These are phyloP conservation scores for Colletotrichum spaethianum DNA, from an alignment of 2,329 filamentous ascomycete genomes.

Conservation along the genomic window DNA sequence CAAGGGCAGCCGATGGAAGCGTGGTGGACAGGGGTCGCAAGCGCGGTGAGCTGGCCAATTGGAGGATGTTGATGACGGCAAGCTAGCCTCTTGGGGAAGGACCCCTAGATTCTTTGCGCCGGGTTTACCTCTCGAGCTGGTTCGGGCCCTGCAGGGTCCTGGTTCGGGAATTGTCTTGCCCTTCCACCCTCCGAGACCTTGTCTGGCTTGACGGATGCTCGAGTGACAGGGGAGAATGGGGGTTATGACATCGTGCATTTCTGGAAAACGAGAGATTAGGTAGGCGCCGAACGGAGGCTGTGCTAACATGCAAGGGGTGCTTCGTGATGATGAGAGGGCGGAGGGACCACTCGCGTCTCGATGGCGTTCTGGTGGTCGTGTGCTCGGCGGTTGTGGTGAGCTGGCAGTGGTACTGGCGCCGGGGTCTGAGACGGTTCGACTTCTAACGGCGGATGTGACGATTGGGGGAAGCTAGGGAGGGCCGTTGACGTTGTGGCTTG, in stretches of 20 bases:
- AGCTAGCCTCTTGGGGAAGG: slow-evolving; percentile 24
- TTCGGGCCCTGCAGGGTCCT: slow-evolving; percentile 33
- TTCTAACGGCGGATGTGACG: neutral
- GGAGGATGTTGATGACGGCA: slow-evolving; percentile 1
- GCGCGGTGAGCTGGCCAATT: slow-evolving; percentile 5
- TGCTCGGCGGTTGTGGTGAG: slow-evolving; percentile 7
- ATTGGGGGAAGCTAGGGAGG: slow-evolving; percentile 8
- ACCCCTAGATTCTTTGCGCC: slow-evolving; percentile 36
- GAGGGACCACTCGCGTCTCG: neutral
- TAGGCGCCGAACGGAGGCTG: slow-evolving; percentile 8
- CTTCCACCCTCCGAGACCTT: neutral
- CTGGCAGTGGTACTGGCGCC: neutral
- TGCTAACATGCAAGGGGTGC: slow-evolving; percentile 24
- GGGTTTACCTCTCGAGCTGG: neutral
- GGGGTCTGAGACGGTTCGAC: neutral
- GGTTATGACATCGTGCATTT: slow-evolving; percentile 32
- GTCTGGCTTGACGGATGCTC: neutral
- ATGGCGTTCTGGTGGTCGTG: neutral
- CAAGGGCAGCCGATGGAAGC: slow-evolving; percentile 6
- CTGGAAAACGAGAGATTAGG: neutral
- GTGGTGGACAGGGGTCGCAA: neutral
- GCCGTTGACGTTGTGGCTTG: slow-evolving; percentile 36
- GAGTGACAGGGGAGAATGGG: neutral
- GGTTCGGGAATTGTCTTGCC: slow-evolving; percentile 20
- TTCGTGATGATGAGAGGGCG: slow-evolving; percentile 1